Evolutionary conservation across 2,329 filamentous ascomycete genomes (phyloP).

Genomic region (Cladobotryum protrusum): DNA sequence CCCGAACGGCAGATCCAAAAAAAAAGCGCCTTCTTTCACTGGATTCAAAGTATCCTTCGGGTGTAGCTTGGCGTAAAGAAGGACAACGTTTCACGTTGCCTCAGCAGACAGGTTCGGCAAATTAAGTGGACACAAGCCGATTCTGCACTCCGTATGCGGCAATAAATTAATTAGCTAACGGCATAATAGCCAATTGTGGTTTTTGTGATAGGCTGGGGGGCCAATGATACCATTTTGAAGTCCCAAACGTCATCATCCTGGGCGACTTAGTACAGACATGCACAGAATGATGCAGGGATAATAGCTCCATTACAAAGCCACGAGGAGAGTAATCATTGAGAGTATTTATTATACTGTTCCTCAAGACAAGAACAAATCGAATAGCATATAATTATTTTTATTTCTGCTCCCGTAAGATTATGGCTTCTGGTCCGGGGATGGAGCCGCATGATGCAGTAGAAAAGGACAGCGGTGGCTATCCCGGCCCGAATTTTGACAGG

Average conservation of each 20-base stretch:
- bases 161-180: too few relatives aligned
- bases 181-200: too few relatives aligned
- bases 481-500: not conserved
- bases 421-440: not conserved
- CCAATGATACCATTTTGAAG: conserved; percentile 9
- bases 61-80: too few relatives aligned
- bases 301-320: not conserved
- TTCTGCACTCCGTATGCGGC: too few relatives aligned
- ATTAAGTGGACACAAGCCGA: too few relatives aligned
- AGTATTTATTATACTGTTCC: not conserved
- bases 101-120: too few relatives aligned
- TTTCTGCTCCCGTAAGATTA: not conserved
- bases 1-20: too few relatives aligned
- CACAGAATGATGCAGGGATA: not conserved
- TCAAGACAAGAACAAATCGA: not conserved
- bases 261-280: not conserved
- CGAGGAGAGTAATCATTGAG: not conserved
- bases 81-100: too few relatives aligned
- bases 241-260: conserved; percentile 7
- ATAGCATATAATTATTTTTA: not conserved
- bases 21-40: too few relatives aligned
- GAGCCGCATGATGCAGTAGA: not conserved
- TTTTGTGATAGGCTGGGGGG: not conserved
- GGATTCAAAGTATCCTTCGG: too few relatives aligned
- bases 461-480: not conserved